These are phyloP conservation scores for Breynia disticha DNA, from an alignment of 441 rosid species.

Conservation along the genomic window DNA sequence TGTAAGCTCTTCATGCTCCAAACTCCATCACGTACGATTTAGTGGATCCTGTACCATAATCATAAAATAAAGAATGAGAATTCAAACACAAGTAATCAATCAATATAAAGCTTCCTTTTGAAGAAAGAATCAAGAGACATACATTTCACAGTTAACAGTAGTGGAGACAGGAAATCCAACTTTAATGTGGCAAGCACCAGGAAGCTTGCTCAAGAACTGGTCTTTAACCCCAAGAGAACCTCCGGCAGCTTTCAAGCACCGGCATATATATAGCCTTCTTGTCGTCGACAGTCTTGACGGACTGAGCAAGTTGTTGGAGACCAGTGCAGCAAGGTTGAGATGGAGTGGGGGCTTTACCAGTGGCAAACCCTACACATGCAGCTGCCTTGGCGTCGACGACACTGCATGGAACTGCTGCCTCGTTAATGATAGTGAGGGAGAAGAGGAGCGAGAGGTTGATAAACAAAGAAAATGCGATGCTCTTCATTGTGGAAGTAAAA, in stretches of 20 bases:
- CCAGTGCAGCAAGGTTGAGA: conserved; percentile 19
- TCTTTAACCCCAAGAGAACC: conserved; percentile 22
- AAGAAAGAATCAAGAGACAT: not conserved
- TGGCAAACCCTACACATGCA: conserved; percentile 22
- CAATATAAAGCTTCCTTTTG: too few species aligned
- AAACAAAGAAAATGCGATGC: conserved; percentile 7
- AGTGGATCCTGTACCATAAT: too few species aligned
- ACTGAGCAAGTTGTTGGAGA: conserved; percentile 21
- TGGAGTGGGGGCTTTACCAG: conserved; percentile 19
- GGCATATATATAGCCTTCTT: conserved; percentile 29
- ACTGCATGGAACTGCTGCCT: conserved; percentile 18
- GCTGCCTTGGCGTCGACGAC: conserved; percentile 20
- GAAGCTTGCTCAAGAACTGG: conserved; percentile 26
- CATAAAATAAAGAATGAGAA: too few species aligned
- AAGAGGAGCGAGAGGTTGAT: conserved; percentile 12
- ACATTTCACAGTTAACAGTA: conserved; percentile 20
- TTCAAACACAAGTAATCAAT: too few species aligned
- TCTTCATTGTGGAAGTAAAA: conserved; percentile 12
- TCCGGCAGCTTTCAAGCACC: conserved; percentile 25
- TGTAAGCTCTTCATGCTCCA: too few species aligned
- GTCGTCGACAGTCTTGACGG: conserved; percentile 21
- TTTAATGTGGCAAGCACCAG: conserved; percentile 25
- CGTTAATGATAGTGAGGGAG: not conserved
- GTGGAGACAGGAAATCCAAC: conserved; percentile 31
- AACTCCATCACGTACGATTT: too few species aligned